Evolutionary conservation across 1,284 basidiomycete species (phyloP).

Genomic region (Athelia psychrophila): DNA sequence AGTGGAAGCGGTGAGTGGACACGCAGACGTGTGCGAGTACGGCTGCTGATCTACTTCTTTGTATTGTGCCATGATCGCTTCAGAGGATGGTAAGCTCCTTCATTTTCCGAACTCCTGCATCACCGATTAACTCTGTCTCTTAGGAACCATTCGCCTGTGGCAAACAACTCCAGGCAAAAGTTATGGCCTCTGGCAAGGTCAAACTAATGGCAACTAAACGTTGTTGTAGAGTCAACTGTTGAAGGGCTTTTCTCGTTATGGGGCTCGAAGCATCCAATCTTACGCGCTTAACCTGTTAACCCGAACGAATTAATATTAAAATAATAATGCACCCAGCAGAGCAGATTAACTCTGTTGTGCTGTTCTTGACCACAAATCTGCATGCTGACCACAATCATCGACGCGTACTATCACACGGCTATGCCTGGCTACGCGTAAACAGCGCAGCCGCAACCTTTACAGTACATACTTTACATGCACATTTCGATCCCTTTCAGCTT

Average conservation of each 20-base stretch:
- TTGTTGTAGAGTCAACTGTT: neutral
- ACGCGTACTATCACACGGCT: too few relatives aligned
- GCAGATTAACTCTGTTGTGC: too few relatives aligned
- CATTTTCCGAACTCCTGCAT: constrained; percentile 3
- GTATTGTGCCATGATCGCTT: constrained; percentile 10
- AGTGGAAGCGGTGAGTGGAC: constrained; percentile 83
- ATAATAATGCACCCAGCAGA: too few relatives aligned
- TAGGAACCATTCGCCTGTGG: constrained; percentile 94
- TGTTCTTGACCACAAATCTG: too few relatives aligned
- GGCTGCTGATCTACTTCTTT: constrained; percentile 7
- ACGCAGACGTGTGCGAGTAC: constrained; percentile 7
- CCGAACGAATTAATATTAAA: too few relatives aligned
- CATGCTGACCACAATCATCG: too few relatives aligned
- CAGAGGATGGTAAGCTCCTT: constrained; percentile 65
- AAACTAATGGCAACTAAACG: constrained; percentile 45
- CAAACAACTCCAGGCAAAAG: constrained; percentile 91
- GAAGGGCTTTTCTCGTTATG: neutral
- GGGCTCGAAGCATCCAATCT: constrained; percentile 4
- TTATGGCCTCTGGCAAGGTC: constrained; percentile 91
- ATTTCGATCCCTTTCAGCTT: too few relatives aligned
- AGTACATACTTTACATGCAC: too few relatives aligned
- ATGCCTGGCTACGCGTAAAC: too few relatives aligned
- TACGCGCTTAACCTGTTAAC: constrained; percentile 2
- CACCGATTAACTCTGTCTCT: constrained; percentile 2
- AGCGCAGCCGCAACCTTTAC: too few relatives aligned